A percentile compares a stretch with the other conserved stretches of the same genome.
Evolutionary conservation across 805 yeast species (phyloP).

Genomic region (Candida boleticola): DNA sequence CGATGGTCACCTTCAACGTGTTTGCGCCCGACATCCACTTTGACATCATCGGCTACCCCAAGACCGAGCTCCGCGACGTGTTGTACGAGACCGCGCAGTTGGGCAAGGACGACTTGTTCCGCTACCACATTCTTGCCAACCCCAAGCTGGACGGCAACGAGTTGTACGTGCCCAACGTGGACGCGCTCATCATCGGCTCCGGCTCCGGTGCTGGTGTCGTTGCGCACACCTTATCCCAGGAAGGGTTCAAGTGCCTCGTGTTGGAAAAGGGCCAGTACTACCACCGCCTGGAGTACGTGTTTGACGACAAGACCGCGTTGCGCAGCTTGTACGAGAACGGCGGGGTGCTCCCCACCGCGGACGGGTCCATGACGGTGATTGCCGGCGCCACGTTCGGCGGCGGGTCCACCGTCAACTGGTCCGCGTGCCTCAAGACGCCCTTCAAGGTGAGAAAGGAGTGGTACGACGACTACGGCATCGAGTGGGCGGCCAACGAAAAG

Average conservation of each 20-base stretch:
- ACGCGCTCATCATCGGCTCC: constrained; percentile 49
- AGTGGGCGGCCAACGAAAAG: constrained; percentile 41
- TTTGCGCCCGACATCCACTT: constrained; percentile 32
- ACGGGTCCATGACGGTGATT: constrained; percentile 34
- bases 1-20: constrained; percentile 23
- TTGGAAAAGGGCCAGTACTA: constrained; percentile 51
- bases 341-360: constrained; percentile 34
- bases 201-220: constrained; percentile 56
- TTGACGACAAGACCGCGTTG: constrained; percentile 37
- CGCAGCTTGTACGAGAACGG: constrained; percentile 36
- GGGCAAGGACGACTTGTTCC: constrained; percentile 19
- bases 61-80: constrained; percentile 24
- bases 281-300: constrained; percentile 30
- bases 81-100: constrained; percentile 25
- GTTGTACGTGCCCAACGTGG: constrained; percentile 37
- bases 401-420: constrained; percentile 59
- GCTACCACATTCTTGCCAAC: constrained; percentile 27
- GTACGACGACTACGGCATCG: constrained; percentile 44
- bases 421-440: constrained; percentile 50
- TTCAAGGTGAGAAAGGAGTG: constrained; percentile 51
- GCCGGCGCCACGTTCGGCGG: constrained; percentile 60
- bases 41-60: constrained; percentile 40
- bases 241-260: constrained; percentile 44
- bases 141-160: constrained; percentile 27
- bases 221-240: constrained; percentile 43